Base-by-base conservation (phyloP, 169 alveolate species). In the Besnoitia besnoiti region DNA sequence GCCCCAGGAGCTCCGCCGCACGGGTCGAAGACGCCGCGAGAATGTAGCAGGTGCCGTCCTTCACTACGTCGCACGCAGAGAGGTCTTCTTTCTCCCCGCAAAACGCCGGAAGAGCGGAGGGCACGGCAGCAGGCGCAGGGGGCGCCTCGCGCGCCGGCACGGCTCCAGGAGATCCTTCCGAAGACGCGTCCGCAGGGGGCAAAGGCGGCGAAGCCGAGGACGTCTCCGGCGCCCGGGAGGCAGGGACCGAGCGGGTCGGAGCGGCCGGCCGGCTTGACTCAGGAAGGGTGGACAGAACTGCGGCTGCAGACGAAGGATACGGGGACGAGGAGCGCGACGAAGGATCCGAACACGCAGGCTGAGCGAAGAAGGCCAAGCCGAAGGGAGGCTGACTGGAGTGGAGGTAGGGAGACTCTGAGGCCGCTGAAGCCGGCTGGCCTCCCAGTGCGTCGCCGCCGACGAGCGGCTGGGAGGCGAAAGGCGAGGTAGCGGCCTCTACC, bases 61-160 rank as follows among this genome's bases (percentile, higher is more conserved):
- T 12, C 16, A 87, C 84, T 24, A 87, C 24, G 73, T 87, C 91
- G 67, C 91, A 87, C 35, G 85, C 91, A 16, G 50, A 10, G 73
- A 67, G 46, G 62, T 87, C 91, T 82, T 87, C 91, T 24, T 80
- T 49, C 46, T 40, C 85, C 50, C 91, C 91, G 44, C 91, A 87
- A 0, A 87, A 27, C 0, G 67, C 85, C 49, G 67, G 85, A 44
- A 87, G 37, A 24, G 85, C 12, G 47, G 91, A 75, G 50, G 91
- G 2, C 67, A 87, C 35, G 7, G 85, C 12, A 37, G 91, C 75
- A 37, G 91, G 2, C 67, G 67, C 33, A 3, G 67, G 30, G 24
- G 12, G 5, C 67, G 67, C 67, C 3, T 55, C 67, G 27, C 27
- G 12, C 67, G 7, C 12, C 12, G 4, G 33, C 24, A n/a, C 12